Conservation (phyloP, 2,329 filamentous ascomycete genomes). For the Exophiala alcalophila region DNA sequence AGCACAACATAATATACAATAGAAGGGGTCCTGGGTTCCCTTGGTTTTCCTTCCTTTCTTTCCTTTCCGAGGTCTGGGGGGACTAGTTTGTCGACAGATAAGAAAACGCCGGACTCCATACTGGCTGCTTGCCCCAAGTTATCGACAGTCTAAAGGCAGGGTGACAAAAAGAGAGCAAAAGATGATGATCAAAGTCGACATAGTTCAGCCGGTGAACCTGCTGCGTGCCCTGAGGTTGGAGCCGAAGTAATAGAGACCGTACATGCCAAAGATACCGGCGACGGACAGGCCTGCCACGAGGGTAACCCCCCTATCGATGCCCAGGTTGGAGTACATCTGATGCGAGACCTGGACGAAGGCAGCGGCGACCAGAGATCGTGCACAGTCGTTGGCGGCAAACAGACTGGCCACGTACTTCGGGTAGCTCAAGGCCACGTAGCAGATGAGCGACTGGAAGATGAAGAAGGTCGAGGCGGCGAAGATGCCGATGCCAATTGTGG, state of each 20-base stretch:
- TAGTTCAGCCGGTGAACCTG: constrained; percentile 19
- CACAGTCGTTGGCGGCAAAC: constrained; percentile 33
- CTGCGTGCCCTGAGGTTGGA: constrained; percentile 16
- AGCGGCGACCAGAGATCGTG: constrained; percentile 33
- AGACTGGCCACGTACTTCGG: constrained; percentile 30
- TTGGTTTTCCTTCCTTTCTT: too few relatives aligned
- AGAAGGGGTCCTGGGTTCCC: too few relatives aligned
- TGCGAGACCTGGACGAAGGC: constrained; percentile 38
- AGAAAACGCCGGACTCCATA: too few relatives aligned
- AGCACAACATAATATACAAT: too few relatives aligned
- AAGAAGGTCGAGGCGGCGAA: constrained; percentile 27
- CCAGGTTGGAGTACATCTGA: constrained; percentile 36
- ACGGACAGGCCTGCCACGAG: constrained; percentile 37
- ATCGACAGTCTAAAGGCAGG: too few relatives aligned
- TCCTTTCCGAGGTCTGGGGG: too few relatives aligned
- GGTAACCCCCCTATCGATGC: constrained; percentile 34
- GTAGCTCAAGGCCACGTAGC: constrained; percentile 29
- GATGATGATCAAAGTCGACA: neutral
- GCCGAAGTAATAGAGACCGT: constrained; percentile 19
- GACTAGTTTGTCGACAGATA: too few relatives aligned
- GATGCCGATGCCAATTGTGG: constrained; percentile 23
- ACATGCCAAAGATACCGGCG: constrained; percentile 23
- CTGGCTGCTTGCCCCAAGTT: too few relatives aligned
- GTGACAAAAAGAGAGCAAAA: neutral
- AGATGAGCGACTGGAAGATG: constrained; percentile 31